Evolutionary conservation across 352 stramenopile genomes (phyloP), one percentile per base, ranked within the genome.

Genomic region (Salisapilia sapeloensis): DNA sequence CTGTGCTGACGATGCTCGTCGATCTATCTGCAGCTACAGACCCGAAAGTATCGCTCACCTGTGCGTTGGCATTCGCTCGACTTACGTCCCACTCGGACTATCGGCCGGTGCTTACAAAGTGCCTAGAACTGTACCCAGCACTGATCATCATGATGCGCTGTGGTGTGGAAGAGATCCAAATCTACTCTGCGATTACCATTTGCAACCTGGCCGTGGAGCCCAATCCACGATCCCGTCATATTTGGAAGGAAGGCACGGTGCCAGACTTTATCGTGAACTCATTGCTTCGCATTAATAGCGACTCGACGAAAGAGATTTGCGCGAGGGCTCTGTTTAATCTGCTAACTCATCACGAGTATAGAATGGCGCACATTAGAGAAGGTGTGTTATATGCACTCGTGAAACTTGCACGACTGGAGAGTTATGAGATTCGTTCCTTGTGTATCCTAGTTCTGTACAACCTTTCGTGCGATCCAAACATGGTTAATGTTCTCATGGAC

Each of bases 211-310:
- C 69, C 0, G 74, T 82, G 6, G 71, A 85, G 41, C 55, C 57
- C 20, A 59, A 51, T 0, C 49, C 75, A 24, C 60, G 71, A 1
- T 60, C 58, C 17, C 60, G 60, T 4, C 58, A 82, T 42, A 71
- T 92, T 18, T 89, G 72, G 72, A 82, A 80, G 32, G 72, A 89
- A 60, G 72, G 72, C 22, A 89, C 72, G 0, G 70, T 89, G 17
- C 66, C 67, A 6, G 76, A 92, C 48, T 91, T 92, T 25, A 87
- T 92, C 31, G 78, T 91, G 33, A 92, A 91, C 41, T 79, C 75
- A 10, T 49, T 92, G 19, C 44, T 92, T 23, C 72, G 78, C 8
- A 89, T 89, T 50, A 92, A 92, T 50, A 87, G 66, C 37, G 70
- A 84, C 32, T 80, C 70, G 8, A 91, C 76, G 18, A 92, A 92